Base-by-base conservation (phyloP, 306 rosid genomes). In the Fragaria nilgerrensis region DNA sequence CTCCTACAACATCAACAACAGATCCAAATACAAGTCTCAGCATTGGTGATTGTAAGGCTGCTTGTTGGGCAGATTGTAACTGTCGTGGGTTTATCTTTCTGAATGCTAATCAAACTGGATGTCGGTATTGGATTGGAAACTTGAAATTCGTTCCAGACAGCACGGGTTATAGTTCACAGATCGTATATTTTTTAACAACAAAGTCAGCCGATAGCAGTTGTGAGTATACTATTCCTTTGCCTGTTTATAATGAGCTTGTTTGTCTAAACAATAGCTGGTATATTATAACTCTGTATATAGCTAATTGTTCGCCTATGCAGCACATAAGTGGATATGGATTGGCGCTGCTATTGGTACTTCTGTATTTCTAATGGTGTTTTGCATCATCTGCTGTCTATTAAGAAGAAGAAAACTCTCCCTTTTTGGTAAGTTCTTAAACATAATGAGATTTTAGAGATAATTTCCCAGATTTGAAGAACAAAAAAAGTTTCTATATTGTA, bases 301-400 rank as follows among this genome's bases (percentile, higher is more conserved):
- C 63, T 56, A 23, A 19, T 37, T 67, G 72, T 67, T 67, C 1
- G 14, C 25, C 1, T 20, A 39, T 29, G 44, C 25, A 75, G 50
- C 78, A 48, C 50, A 52, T 55, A 73, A 77, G 61, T 74, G 82
- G 76, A 48, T 61, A 62, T 37, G 67, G 72, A 70, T 68, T 29
- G 68, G 82, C 53, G 12, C 43, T 29, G 15, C 62, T 8, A 2
- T 73, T 15, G 81, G 45, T 3, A 36, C 62, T 5, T 34, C 23
- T 58, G 12, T 41, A 20, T 34, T 74, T 2, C 5, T 56, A 22
- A 56, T 22, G 63, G 66, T 27, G 50, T 36, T 74, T 70, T 73
- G 56, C 74, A 43, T 36, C 5, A 36, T 66, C 39, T 61, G 29
- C 23, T 78, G 13, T 62, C 41, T 29, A 11, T 53, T 44, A 23